A percentile compares a stretch with the other conserved stretches of the same genome.
Conservation (phyloP, 2,329 filamentous ascomycete genomes). For the Cladosporium sp. region DNA sequence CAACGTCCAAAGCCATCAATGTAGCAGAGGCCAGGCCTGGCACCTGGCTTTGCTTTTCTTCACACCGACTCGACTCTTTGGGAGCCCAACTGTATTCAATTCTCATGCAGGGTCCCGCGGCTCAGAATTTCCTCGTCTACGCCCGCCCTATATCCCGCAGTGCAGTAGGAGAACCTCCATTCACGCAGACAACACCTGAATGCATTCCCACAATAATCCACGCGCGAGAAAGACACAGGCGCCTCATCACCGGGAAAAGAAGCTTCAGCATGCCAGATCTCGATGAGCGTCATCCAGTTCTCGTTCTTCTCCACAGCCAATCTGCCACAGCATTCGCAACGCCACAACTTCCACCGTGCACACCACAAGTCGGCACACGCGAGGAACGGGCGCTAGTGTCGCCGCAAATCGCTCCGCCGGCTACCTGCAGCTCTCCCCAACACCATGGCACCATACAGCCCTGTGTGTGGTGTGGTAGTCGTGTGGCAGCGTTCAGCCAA, state of each 20-base stretch:
- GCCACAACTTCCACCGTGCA: conserved; percentile 8
- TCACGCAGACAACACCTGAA: too few species aligned
- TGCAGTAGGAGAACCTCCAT: too few species aligned
- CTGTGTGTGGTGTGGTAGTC: too few species aligned
- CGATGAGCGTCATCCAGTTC: too few species aligned
- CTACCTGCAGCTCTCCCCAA: conserved; percentile 11
- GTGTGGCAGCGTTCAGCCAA: too few species aligned
- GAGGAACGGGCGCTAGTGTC: conserved; percentile 3
- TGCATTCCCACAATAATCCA: too few species aligned
- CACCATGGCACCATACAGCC: conserved; percentile 9
- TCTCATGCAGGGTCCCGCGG: conserved; percentile 1
- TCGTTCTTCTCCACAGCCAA: conserved; percentile 7
- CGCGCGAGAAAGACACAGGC: too few species aligned
- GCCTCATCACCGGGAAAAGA: background rate
- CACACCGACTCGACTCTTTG: conserved; percentile 9
- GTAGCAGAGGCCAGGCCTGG: too few species aligned
- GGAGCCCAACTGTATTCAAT: conserved; percentile 1
- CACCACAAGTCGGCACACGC: background rate
- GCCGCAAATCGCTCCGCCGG: conserved; percentile 1
- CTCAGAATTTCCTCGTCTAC: background rate
- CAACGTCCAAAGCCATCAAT: too few species aligned
- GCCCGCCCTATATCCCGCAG: too few species aligned
- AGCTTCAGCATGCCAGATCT: background rate
- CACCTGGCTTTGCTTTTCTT: background rate
- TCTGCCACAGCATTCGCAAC: conserved; percentile 6